Evolutionary conservation across 1,284 basidiomycete genomes (phyloP).

Genomic region (Microbotryum intermedium): DNA sequence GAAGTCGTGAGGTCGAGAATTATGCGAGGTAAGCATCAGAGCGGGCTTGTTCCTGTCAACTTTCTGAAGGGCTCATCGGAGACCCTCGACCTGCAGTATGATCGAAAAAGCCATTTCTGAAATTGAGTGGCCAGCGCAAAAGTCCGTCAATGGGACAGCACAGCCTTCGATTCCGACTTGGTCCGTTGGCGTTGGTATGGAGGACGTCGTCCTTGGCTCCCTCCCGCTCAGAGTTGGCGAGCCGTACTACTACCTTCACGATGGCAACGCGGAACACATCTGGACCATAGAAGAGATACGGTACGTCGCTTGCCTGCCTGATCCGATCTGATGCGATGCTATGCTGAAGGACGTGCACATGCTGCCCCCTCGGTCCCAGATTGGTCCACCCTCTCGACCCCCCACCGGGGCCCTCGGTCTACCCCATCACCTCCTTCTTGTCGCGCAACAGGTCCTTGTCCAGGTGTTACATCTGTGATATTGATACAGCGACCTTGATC

Average conservation of each 20-base stretch:
- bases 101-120: background rate
- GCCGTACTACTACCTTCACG: slow-evolving; percentile 70
- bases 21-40: slow-evolving; percentile 13
- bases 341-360: background rate
- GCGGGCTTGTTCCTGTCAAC: background rate
- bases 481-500: slow-evolving; percentile 21
- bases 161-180: background rate
- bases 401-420: background rate
- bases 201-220: slow-evolving; percentile 7
- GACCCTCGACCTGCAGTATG: background rate
- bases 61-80: too few relatives aligned
- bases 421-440: slow-evolving; percentile 29
- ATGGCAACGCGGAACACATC: slow-evolving; percentile 71
- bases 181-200: background rate
- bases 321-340: background rate
- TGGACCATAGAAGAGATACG: slow-evolving; percentile 62
- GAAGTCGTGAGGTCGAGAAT: background rate
- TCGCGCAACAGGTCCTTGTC: slow-evolving; percentile 9
- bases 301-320: slow-evolving; percentile 40
- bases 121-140: background rate
- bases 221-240: slow-evolving; percentile 36
- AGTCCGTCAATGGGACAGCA: background rate
- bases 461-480: slow-evolving; percentile 25
- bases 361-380: background rate
- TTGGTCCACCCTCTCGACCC: slow-evolving; percentile 7